Evolutionary conservation across 495 filamentous ascomycete genomes (phyloP).

Genomic region (Umbilicaria muhlenbergii): DNA sequence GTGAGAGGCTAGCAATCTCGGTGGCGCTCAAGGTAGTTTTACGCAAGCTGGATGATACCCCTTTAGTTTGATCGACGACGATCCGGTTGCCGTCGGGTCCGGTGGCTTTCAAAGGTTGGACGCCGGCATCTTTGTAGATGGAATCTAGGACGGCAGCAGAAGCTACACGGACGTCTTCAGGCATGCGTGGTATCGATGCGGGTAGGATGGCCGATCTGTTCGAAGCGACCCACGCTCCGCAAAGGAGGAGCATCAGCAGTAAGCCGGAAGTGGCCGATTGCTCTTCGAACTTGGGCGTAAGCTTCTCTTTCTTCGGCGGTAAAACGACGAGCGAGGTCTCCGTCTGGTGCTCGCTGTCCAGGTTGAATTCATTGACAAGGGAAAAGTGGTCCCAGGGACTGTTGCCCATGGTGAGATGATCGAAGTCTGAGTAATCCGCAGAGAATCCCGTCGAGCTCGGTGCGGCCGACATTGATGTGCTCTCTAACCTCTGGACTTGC

Average conservation of each 20-base stretch:
- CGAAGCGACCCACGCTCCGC: constrained; percentile 91
- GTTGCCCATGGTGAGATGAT: constrained; percentile 63
- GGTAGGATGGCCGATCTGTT: constrained; percentile 47
- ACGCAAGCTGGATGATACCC: constrained; percentile 23
- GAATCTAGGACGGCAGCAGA: constrained; percentile 80
- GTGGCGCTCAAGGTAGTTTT: constrained; percentile 30
- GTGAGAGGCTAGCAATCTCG: constrained; percentile 34
- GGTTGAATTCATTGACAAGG: constrained; percentile 42
- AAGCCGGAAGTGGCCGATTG: constrained; percentile 48
- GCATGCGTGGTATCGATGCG: constrained; percentile 58
- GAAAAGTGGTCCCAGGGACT: constrained; percentile 66
- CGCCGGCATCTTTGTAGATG: constrained; percentile 68
- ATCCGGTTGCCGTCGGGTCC: constrained; percentile 5
- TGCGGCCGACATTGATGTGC: constrained; percentile 39
- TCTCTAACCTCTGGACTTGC: constrained; percentile 65
- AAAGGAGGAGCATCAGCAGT: constrained; percentile 75
- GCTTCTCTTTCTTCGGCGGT: constrained; percentile 38
- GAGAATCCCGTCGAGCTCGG: constrained; percentile 45
- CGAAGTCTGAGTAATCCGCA: constrained; percentile 64
- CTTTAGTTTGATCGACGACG: constrained; percentile 20
- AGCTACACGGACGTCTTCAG: constrained; percentile 84
- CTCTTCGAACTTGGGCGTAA: constrained; percentile 35
- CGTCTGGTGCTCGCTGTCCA: constrained; percentile 29
- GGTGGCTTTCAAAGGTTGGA: constrained; percentile 20
- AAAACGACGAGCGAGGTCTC: constrained; percentile 31